These are phyloP conservation scores for Leccinum subgranulosum DNA, from an alignment of 768 basidiomycete species.

Conservation along the genomic window DNA sequence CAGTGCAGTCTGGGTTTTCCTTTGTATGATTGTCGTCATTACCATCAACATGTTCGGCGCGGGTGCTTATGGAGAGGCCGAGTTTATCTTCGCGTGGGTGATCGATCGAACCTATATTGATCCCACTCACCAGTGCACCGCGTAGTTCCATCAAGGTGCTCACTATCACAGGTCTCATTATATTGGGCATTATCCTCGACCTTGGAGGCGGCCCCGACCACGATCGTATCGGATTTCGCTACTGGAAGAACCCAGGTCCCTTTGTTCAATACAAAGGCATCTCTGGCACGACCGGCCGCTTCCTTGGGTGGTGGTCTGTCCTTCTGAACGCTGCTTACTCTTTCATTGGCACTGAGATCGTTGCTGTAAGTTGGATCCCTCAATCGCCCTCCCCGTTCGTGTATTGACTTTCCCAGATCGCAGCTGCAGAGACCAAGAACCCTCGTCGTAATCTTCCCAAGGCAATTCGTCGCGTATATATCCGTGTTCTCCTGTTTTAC, in stretches of 20 bases:
- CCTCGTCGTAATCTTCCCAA: too few species aligned
- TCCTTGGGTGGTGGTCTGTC: too few species aligned
- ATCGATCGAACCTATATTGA: not conserved
- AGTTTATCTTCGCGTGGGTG: constrained; percentile 76
- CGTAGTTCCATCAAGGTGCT: constrained; percentile 81
- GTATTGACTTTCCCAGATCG: too few species aligned
- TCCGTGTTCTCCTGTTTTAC: too few species aligned
- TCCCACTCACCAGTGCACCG: not conserved
- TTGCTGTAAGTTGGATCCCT: too few species aligned
- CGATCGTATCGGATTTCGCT: constrained; percentile 57
- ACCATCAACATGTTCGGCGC: constrained; percentile 75
- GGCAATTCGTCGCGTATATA: too few species aligned
- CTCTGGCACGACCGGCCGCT: too few species aligned
- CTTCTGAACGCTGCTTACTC: too few species aligned
- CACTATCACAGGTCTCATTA: constrained; percentile 70
- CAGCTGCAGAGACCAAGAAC: too few species aligned
- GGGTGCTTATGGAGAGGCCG: constrained; percentile 78
- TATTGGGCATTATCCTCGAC: constrained; percentile 72
- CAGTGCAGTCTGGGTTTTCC: constrained; percentile 75
- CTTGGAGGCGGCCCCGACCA: constrained; percentile 86
- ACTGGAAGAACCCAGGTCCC: constrained; percentile 88
- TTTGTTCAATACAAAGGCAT: constrained; percentile 60
- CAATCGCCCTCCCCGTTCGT: too few species aligned
- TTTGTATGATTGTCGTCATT: constrained; percentile 74
- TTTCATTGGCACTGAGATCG: too few species aligned